These are phyloP conservation scores for Sungouiozyma ichnusensis DNA, from an alignment of 805 yeast genomes.

Conservation along the genomic window DNA sequence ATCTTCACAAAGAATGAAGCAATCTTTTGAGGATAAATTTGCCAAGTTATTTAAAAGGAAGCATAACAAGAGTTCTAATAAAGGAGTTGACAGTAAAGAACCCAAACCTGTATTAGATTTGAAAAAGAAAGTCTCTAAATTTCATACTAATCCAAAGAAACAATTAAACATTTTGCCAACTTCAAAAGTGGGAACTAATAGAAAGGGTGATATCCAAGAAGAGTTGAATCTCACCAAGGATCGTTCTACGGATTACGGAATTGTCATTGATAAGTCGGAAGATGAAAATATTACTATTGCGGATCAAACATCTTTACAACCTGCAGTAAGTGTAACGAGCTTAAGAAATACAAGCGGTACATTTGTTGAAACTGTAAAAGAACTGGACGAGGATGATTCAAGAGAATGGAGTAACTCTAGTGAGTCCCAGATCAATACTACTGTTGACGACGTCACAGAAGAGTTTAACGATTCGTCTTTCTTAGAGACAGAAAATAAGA, in stretches of 20 bases:
- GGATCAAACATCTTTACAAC: constrained; percentile 9
- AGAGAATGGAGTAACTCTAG: constrained; percentile 10
- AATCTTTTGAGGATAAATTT: constrained; percentile 18
- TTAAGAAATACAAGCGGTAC: constrained; percentile 6
- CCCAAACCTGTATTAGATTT: constrained; percentile 4
- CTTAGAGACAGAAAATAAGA: neutral
- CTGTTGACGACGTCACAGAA: neutral
- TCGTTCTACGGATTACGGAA: neutral
- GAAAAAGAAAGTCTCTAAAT: constrained; percentile 7
- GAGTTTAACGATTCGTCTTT: neutral
- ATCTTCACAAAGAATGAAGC: neutral
- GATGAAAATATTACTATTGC: neutral
- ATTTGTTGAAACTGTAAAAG: constrained; percentile 13
- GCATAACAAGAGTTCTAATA: constrained; percentile 1
- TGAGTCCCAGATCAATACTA: neutral
- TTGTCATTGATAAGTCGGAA: neutral
- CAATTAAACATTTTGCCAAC: neutral
- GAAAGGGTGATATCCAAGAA: neutral
- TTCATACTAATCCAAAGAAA: constrained; percentile 3
- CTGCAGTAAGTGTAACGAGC: constrained; percentile 13
- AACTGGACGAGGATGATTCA: constrained; percentile 17
- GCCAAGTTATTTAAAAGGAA: constrained; percentile 18
- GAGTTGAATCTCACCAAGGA: neutral
- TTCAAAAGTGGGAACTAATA: neutral
- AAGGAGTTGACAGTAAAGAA: constrained; percentile 1